Evolutionary conservation across 202 grass and related monocot species (phyloP), one percentile per base, ranked within the genome.

Genomic region (Schoenoplectus tabernaemontani): DNA sequence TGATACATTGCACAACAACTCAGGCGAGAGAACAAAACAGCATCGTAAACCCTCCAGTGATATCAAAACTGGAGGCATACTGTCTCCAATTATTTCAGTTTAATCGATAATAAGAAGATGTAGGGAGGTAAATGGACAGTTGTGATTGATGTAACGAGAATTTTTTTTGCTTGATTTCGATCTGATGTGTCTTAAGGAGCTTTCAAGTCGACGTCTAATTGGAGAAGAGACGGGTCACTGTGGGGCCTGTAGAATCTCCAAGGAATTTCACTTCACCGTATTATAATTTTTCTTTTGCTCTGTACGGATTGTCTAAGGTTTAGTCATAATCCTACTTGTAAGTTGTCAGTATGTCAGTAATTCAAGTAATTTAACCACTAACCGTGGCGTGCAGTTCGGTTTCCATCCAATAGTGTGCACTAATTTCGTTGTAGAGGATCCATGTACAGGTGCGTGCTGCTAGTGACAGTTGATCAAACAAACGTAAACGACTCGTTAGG

Each of bases 261-360:
- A 63, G 77, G 77, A 79, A 79, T 79, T 80, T 65, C n/a, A n/a
- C n/a, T n/a, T n/a, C 38, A 47, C 77, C 43, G 38, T 15, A 78
- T 78, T 41, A 77, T 43, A 58, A 47, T 24, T 46, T 47, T 50
- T 79, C 19, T 80, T 50, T 80, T 64, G 64, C 77, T 6, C 8
- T n/a, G 77, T 80, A 80, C 54, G 77, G 57, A 61, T 7, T 47
- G 77, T 64, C 77, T 30, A 61, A 79, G 53, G 56, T 79, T 79
- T 79, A 47, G 59, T 64, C 39, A 30, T 64, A n/a, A n/a, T n/a
- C n/a, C n/a, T n/a, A n/a, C n/a, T n/a, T n/a, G n/a, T n/a, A n/a
- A n/a, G n/a, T n/a, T n/a, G n/a, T n/a, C n/a, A n/a, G n/a, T n/a
- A n/a, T n/a, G n/a, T n/a, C n/a, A n/a, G n/a, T n/a, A n/a, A n/a